Evolutionary conservation across 225 moss, liverwort and hornwort genomes (phyloP), one percentile per base, ranked within the genome.

Genomic region (Polytrichum commune): DNA sequence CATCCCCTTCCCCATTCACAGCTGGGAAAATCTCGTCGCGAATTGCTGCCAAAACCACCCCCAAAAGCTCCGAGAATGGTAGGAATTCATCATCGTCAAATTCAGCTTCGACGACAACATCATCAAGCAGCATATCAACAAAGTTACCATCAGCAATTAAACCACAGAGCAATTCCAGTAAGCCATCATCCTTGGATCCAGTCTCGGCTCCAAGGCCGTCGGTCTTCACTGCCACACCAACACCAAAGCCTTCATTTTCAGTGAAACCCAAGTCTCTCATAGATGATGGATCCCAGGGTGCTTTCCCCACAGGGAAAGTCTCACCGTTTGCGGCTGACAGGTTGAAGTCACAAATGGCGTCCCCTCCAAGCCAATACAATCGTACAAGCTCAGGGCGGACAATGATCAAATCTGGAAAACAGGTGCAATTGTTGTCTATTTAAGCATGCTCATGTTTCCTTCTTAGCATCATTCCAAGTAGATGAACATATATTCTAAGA

Each of bases 21-120:
- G 81, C 82, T 56, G 93, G 95, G 27, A 93, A 93, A 78, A 91
- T 93, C 53, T 90, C 92, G 19, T 93, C 93, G 8, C 90, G 81
- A 86, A 85, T 93, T 76, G 85, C 90, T 70, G 77, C 90, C 0
- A 85, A 90, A 75, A 61, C 75, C 53, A 29, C 73, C 7, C 67
- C 73, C 7, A 60, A 72, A 24, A 71, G 22, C 26, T 74, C 75
- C 33, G 76, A 80, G 66, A 89, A 82, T 74, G 86, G 83, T 30
- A 81, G 75, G 26, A 63, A 64, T 64, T 70, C 86, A 29, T 29
- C 38, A 29, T 20, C 84, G 72, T 27, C 69, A 18, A 18, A 24
- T 53, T 13, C 71, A 55, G 2, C 35, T 35, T 35, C 35, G 9
- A 35, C 35, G 9, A 9, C 35, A 35, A 81, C 60, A 56, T 70